Percentiles rank a stretch among this genome's conserved stretches.
Evolutionary conservation across 495 filamentous ascomycete genomes (phyloP).

Genomic region (Elasticomyces elasticus): DNA sequence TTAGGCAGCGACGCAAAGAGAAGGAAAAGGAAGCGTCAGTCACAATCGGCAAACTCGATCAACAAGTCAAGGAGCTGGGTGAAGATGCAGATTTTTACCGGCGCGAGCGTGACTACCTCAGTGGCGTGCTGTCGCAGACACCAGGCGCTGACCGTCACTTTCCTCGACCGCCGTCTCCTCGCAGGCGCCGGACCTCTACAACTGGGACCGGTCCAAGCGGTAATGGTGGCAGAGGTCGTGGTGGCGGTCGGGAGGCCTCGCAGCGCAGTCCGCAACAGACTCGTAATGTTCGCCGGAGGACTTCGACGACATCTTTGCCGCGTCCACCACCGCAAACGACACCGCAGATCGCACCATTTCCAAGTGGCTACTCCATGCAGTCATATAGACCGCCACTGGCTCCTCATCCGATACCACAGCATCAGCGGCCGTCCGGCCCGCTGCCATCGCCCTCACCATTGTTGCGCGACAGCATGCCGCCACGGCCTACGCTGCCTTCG

Average conservation of each 20-base stretch:
- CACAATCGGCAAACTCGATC: constrained; percentile 54
- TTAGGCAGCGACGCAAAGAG: constrained; percentile 79
- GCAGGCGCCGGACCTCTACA: constrained; percentile 12
- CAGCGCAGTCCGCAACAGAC: constrained; percentile 6
- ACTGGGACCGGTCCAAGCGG: neutral
- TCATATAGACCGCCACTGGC: neutral
- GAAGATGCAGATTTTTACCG: constrained; percentile 36
- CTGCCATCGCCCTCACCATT: neutral
- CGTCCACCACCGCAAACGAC: constrained; percentile 6
- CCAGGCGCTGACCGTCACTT: constrained; percentile 30
- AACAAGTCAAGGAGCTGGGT: constrained; percentile 36
- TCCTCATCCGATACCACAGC: neutral
- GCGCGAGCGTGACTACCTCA: constrained; percentile 33
- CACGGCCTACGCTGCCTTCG: neutral
- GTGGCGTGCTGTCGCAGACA: constrained; percentile 20
- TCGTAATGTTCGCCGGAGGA: constrained; percentile 18
- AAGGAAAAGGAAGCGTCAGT: constrained; percentile 69
- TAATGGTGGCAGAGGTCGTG: neutral
- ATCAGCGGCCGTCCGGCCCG: neutral
- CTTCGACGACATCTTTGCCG: constrained; percentile 14
- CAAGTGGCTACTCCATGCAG: neutral
- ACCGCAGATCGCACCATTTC: neutral
- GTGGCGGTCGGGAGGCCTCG: neutral
- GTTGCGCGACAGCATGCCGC: neutral
- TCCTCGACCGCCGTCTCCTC: constrained; percentile 29